Conservation (phyloP, 352 stramenopile genomes). For the Phytophthora syringae region DNA sequence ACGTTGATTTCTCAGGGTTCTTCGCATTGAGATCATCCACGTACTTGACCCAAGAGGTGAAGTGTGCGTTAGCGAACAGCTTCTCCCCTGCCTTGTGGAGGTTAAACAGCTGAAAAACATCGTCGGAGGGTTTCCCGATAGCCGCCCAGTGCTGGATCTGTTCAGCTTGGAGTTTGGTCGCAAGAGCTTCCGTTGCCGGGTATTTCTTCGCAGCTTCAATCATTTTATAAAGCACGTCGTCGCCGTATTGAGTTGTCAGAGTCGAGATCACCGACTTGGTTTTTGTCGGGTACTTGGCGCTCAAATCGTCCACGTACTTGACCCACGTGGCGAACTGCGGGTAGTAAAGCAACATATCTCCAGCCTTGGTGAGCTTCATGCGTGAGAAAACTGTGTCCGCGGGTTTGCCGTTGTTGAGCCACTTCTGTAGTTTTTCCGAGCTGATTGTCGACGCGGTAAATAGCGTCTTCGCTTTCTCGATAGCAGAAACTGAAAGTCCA, state of each 20-base stretch:
- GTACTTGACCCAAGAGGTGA: too few species aligned
- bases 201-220: not conserved
- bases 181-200: not conserved
- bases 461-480: not conserved
- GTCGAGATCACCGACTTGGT: not conserved
- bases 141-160: not conserved
- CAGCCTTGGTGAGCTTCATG: not conserved
- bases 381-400: too few species aligned
- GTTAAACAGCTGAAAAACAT: not conserved
- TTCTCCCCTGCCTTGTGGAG: not conserved
- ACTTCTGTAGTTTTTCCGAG: not conserved
- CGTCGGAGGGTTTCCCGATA: not conserved
- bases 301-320: constrained; percentile 6
- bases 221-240: not conserved
- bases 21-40: not conserved
- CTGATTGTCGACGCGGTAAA: not conserved
- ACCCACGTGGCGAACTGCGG: not conserved
- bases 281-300: too few species aligned
- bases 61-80: not conserved
- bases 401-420: too few species aligned
- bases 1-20: not conserved
- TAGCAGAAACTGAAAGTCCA: not conserved
- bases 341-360: not conserved
- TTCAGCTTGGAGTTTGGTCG: not conserved
- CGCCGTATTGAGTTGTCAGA: not conserved